Evolutionary conservation across 2,329 filamentous ascomycete genomes (phyloP).

Genomic region (Dactylellina leptospora): DNA sequence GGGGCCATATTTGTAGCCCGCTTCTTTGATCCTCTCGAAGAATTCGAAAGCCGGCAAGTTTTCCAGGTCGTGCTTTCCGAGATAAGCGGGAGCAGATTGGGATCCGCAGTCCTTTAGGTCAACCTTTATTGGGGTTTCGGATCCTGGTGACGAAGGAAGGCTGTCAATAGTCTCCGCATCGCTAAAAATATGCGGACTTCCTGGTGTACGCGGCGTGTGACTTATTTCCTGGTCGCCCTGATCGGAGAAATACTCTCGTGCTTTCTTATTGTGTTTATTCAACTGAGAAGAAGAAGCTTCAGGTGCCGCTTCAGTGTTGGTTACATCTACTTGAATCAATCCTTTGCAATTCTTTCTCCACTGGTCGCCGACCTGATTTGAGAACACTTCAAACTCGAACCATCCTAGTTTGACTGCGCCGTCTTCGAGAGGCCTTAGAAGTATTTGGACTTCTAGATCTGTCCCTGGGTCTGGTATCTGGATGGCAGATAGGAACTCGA

Average conservation of each 20-base stretch:
- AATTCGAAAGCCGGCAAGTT: conserved; percentile 32
- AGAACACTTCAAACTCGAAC: conserved; percentile 39
- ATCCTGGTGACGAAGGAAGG: neutral
- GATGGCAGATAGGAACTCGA: conserved; percentile 32
- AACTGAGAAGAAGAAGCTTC: neutral
- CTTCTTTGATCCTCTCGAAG: conserved; percentile 58
- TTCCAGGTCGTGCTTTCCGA: neutral
- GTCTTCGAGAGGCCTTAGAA: conserved; percentile 10
- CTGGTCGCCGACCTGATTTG: neutral
- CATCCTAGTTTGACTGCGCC: conserved; percentile 5
- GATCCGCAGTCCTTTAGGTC: neutral
- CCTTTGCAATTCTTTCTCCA: conserved; percentile 41
- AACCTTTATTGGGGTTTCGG: neutral
- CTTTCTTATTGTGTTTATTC: neutral
- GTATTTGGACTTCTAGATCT: conserved; percentile 12
- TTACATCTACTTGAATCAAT: neutral
- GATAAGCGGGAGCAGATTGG: neutral
- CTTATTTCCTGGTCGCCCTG: neutral
- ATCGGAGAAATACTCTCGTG: neutral
- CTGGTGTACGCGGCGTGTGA: neutral
- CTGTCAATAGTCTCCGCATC: neutral
- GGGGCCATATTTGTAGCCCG: conserved; percentile 62
- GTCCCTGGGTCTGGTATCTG: conserved; percentile 8
- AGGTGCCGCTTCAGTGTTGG: neutral
- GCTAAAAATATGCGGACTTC: neutral